Evolutionary conservation across 2,329 filamentous ascomycete genomes (phyloP).

Genomic region (Lasiodiplodia gonubiensis): DNA sequence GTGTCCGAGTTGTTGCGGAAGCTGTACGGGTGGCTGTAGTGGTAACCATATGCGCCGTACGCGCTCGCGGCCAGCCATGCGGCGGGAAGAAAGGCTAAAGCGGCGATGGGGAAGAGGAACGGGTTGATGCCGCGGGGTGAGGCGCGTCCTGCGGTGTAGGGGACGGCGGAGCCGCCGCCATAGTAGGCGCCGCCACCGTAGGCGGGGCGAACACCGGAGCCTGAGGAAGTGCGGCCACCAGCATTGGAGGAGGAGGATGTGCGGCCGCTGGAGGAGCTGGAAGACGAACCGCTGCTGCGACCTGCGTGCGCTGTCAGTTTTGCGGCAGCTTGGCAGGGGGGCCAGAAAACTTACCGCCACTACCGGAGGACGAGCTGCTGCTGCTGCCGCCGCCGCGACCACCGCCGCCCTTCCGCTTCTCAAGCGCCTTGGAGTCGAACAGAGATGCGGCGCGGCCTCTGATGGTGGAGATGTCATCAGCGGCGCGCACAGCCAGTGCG

Average conservation of each 20-base stretch:
- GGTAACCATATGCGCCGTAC: conserved; percentile 66
- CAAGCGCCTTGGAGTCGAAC: conserved; percentile 38
- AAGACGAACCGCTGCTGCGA: conserved; percentile 8
- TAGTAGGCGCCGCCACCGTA: conserved; percentile 71
- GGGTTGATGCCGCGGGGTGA: conserved; percentile 58
- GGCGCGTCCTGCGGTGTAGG: conserved; percentile 63
- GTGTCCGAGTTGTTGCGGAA: conserved; percentile 55
- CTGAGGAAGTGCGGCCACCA: conserved; percentile 57
- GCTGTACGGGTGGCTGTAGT: conserved; percentile 63
- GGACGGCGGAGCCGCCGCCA: conserved; percentile 62
- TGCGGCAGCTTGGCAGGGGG: not conserved
- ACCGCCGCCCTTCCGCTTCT: conserved; percentile 47
- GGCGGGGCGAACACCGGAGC: conserved; percentile 61
- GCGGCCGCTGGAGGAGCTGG: conserved; percentile 32
- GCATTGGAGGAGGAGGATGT: conserved; percentile 38
- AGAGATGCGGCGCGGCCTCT: conserved; percentile 37
- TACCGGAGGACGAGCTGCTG: not conserved
- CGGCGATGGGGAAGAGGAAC: conserved; percentile 56
- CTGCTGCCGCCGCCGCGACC: conserved; percentile 32
- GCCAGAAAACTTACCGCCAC: not conserved
- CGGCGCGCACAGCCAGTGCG: conserved; percentile 36
- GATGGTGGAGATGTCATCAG: conserved; percentile 32
- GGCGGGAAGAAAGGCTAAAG: conserved; percentile 65
- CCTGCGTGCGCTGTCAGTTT: conserved; percentile 31
- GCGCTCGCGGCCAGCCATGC: conserved; percentile 57